Percentiles rank a stretch among this genome's conserved stretches.
These are phyloP conservation scores for Paragyromitra xinjiangensis DNA, from an alignment of 495 filamentous ascomycete genomes.

Conservation along the genomic window DNA sequence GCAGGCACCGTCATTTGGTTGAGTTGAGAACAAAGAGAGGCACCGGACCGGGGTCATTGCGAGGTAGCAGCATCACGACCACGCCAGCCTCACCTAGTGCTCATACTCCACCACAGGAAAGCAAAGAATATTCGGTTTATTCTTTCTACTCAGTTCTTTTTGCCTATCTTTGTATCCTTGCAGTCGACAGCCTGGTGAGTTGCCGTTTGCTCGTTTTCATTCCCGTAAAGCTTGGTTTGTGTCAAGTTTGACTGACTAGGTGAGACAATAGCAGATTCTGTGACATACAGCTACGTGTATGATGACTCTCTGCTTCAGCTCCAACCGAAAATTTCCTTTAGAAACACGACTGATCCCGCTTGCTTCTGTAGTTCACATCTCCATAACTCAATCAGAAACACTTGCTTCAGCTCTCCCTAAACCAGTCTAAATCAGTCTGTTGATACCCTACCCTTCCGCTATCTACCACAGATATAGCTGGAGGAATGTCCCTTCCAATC, in stretches of 20 bases:
- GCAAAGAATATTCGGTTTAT: conserved; percentile 41
- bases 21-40: conserved; percentile 49
- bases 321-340: conserved; percentile 38
- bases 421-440: conserved; percentile 36
- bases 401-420: conserved; percentile 17
- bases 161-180: conserved; percentile 8
- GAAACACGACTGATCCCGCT: conserved; percentile 38
- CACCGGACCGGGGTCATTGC: conserved; percentile 41
- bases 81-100: conserved; percentile 34
- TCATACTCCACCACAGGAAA: conserved; percentile 31
- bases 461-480: conserved; percentile 33
- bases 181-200: conserved; percentile 33
- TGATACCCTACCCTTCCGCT: conserved; percentile 29
- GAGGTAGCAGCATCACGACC: conserved; percentile 44
- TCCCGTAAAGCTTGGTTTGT: conserved; percentile 43
- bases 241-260: conserved; percentile 52
- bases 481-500: conserved; percentile 62
- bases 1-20: conserved; percentile 49
- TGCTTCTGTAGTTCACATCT: conserved; percentile 39
- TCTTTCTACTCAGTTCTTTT: conserved; percentile 20
- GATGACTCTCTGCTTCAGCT: conserved; percentile 40
- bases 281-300: conserved; percentile 52
- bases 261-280: conserved; percentile 48
- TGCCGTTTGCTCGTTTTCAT: conserved; percentile 31
- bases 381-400: conserved; percentile 21